These are phyloP conservation scores for Recurvomyces mirabilis DNA, from an alignment of 495 filamentous ascomycete species.

Conservation along the genomic window DNA sequence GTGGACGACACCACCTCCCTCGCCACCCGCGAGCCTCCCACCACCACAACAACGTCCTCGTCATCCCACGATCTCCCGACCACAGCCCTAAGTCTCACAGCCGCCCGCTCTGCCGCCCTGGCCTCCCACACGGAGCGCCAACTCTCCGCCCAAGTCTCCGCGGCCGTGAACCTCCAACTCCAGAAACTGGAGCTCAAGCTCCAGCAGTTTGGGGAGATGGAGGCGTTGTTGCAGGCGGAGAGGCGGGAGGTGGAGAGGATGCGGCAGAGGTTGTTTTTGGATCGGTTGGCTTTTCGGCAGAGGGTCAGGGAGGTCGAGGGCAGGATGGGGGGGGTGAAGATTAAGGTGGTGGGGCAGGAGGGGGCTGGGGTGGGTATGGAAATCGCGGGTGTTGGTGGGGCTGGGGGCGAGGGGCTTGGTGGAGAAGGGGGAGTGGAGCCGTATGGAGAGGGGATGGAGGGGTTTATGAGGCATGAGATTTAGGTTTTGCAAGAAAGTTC, in stretches of 20 bases:
- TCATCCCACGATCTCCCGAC: slow-evolving; percentile 42
- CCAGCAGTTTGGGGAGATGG: slow-evolving; percentile 92
- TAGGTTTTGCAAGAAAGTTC: no score
- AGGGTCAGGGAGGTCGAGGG: slow-evolving; percentile 74
- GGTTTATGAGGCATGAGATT: slow-evolving; percentile 23
- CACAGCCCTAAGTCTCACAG: slow-evolving; percentile 71
- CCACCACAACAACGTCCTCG: background rate
- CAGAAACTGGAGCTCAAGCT: slow-evolving; percentile 47
- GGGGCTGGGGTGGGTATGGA: slow-evolving; percentile 9
- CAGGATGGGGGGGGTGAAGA: slow-evolving; percentile 34
- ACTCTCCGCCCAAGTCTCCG: slow-evolving; percentile 81
- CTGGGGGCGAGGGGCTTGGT: background rate
- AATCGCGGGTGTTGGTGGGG: no score
- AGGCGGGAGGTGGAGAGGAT: slow-evolving; percentile 82
- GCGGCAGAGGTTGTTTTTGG: slow-evolving; percentile 84
- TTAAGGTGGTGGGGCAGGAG: background rate
- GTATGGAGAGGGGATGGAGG: slow-evolving; percentile 17
- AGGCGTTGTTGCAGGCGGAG: slow-evolving; percentile 80
- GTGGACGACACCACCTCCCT: slow-evolving; percentile 39
- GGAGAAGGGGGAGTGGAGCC: slow-evolving; percentile 6
- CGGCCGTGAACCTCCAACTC: slow-evolving; percentile 57
- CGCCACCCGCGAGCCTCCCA: slow-evolving; percentile 14
- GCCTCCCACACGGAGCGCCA: slow-evolving; percentile 93
- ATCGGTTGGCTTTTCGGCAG: slow-evolving; percentile 81
- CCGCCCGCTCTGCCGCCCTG: slow-evolving; percentile 73